Evolutionary conservation across 306 rosid genomes (phyloP).

Genomic region (Trifolium dubium): DNA sequence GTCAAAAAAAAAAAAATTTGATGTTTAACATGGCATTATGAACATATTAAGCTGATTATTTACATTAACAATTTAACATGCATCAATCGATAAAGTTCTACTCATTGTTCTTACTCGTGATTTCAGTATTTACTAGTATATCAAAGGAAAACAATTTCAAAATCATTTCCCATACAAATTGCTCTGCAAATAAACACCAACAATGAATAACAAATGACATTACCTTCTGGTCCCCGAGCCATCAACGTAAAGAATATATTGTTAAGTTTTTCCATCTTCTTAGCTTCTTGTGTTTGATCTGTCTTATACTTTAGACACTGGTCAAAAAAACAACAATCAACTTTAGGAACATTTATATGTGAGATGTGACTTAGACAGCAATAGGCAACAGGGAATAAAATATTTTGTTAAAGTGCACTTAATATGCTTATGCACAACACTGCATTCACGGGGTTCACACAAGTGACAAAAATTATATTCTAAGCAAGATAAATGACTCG

Average conservation of each 20-base stretch:
- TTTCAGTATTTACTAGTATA: conserved; percentile 32
- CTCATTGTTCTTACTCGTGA: conserved; percentile 5
- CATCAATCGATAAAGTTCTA: conserved; percentile 21
- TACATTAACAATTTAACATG: conserved; percentile 4
- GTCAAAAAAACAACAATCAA: conserved; percentile 44
- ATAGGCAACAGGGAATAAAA: conserved; percentile 36
- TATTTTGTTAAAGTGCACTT: conserved; percentile 28
- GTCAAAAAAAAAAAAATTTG: too few species aligned
- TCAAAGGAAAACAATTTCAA: not conserved
- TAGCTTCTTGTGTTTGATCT: conserved; percentile 93
- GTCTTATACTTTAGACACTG: conserved; percentile 95
- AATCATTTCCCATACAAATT: conserved; percentile 21
- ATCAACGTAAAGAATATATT: conserved; percentile 89
- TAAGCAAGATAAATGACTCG: conserved; percentile 30
- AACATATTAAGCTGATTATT: not conserved
- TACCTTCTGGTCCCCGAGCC: conserved; percentile 96
- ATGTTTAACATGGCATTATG: conserved; percentile 24
- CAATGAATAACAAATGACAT: conserved; percentile 39
- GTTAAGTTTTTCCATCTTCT: conserved; percentile 84
- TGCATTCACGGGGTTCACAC: conserved; percentile 32
- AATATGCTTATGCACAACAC: conserved; percentile 38
- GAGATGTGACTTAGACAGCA: conserved; percentile 33
- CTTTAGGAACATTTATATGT: conserved; percentile 35
- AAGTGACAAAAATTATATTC: conserved; percentile 41
- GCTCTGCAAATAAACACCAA: conserved; percentile 31